phyloP scores from a whole-genome alignment of 306 rosid species.

The Citrullus mucosospermus region DNA sequence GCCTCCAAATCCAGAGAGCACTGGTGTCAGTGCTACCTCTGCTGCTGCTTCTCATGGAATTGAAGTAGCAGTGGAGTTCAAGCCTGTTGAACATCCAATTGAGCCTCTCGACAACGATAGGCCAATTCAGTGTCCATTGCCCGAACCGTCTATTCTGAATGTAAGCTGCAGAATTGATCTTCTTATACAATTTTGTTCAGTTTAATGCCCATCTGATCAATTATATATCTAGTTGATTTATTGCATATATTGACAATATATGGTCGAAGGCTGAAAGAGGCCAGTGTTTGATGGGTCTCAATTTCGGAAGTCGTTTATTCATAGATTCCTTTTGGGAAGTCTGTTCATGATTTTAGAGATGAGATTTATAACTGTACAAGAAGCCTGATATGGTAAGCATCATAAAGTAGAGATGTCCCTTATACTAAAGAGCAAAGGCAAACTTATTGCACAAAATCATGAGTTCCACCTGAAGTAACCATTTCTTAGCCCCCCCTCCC shows the following conservation, averaged over 20 bases:
- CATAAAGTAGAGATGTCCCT: background rate
- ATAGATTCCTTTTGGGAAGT: background rate
- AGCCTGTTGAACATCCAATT: slow-evolving; percentile 84
- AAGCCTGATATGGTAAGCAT: background rate
- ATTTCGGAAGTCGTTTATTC: background rate
- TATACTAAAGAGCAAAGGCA: background rate
- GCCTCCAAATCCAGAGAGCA: slow-evolving; percentile 44
- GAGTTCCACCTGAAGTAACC: background rate
- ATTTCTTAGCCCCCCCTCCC: background rate
- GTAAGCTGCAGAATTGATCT: slow-evolving; percentile 31
- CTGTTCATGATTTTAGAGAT: background rate
- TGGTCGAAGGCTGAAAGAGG: background rate
- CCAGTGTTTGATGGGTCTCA: background rate
- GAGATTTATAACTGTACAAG: background rate
- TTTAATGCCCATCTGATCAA: background rate
- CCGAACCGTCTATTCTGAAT: slow-evolving; percentile 87
- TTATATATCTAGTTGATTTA: background rate
- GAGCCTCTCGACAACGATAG: slow-evolving; percentile 77
- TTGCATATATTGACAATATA: background rate
- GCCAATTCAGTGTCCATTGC: slow-evolving; percentile 82
- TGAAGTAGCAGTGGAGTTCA: slow-evolving; percentile 85
- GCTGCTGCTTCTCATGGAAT: slow-evolving; percentile 65
- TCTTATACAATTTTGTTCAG: background rate
- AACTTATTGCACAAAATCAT: background rate
- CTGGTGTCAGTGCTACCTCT: slow-evolving; percentile 20